Evolutionary conservation across 1,284 basidiomycete genomes (phyloP), one percentile per base, ranked within the genome.

Genomic region (Pseudozyma sp.): DNA sequence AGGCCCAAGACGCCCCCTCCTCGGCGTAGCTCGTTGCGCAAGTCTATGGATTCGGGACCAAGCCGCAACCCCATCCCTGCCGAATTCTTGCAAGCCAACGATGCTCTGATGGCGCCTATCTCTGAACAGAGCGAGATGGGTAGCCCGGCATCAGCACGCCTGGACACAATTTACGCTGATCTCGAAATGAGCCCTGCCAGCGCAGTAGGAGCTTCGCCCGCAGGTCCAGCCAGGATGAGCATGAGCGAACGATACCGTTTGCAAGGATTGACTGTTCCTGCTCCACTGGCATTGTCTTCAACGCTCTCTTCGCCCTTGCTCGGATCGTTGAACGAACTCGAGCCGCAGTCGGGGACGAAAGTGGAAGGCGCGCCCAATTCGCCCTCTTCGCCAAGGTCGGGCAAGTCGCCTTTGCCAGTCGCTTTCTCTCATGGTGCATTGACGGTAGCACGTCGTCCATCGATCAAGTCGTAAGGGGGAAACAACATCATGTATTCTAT

Each of bases 101-200:
- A 55, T 36, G 45, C 57, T 9, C 54, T 52, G 25, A 74, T 74
- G 71, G 66, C 66, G 21, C 62, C 71, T 19, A 74, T 74, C 52
- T 69, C 66, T 13, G 71, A 74, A 47, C 61, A 65, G 44, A 74
- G 66, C 53, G 71, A 74, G 56, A 38, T 59, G 42, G 71, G 71
- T 16, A 74, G 66, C 8, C 71, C 71, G 2, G 51, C 61, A 1
- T 74, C 66, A 18, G 51, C 42, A 8, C 34, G 55, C 9, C n/a
- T 45, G 12, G 40, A 44, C 1, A 42, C 53, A 36, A 55, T 53
- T 3, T 49, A 52, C 9, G 57, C 52, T 4, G 70, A 73, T 5
- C 14, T 57, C 3, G 61, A 73, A n/a, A 59, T 59, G 65, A 68
- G 60, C 43, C 70, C 65, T 3, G 68, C 51, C 0, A 66, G 62